Percentiles rank a stretch among this genome's conserved stretches.
Conservation (phyloP, 345 rosid species). For the Eucalyptus dawsonii region DNA sequence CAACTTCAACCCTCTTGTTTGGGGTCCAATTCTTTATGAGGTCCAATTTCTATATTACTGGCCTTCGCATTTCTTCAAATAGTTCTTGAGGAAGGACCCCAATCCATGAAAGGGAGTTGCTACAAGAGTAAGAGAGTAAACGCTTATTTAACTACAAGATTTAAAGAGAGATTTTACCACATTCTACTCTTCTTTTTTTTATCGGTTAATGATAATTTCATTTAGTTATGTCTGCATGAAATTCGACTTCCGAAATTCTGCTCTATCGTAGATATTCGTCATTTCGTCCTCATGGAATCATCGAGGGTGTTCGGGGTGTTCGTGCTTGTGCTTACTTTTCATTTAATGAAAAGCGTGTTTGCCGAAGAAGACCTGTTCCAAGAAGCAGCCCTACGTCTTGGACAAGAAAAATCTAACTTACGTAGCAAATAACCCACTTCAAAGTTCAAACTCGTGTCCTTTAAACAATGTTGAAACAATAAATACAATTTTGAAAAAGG, state of each 20-base stretch:
- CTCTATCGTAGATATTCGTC: too few species aligned
- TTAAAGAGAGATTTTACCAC: rapidly evolving
- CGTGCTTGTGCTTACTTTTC: not conserved
- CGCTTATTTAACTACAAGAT: too few species aligned
- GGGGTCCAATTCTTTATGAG: not conserved
- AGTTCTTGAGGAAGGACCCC: not conserved
- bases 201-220: not conserved
- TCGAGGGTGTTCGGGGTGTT: not conserved
- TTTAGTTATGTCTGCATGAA: not conserved
- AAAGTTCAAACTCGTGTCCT: not conserved
- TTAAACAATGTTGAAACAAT: not conserved
- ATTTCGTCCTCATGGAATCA: not conserved
- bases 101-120: not conserved
- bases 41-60: not conserved
- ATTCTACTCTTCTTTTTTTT: not conserved
- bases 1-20: not conserved
- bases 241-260: not conserved
- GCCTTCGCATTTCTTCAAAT: not conserved
- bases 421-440: not conserved
- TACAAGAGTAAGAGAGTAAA: not conserved
- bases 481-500: too few species aligned
- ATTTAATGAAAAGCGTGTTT: not conserved
- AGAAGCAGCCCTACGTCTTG: not conserved
- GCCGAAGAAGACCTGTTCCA: not conserved
- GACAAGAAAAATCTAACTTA: not conserved